Evolutionary conservation across 2,329 filamentous ascomycete species (phyloP).

Genomic region (Zymoseptoria pseudotritici): DNA sequence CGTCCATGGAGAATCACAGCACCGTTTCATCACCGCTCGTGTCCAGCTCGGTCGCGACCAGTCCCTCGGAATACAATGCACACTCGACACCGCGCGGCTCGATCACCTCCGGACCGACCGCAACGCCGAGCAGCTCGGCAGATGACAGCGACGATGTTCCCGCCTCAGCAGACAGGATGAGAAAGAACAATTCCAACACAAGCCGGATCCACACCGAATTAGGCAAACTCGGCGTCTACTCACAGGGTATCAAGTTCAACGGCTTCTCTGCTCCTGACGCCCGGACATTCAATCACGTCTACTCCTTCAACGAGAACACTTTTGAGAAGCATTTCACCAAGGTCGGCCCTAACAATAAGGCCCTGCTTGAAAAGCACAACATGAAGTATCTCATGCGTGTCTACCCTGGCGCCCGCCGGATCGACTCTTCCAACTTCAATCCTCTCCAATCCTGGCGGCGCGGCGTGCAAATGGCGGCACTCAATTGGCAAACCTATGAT

Average conservation of each 20-base stretch:
- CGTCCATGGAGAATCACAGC: conserved; percentile 50
- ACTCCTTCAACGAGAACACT: conserved; percentile 85
- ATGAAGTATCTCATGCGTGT: conserved; percentile 87
- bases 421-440: conserved; percentile 89
- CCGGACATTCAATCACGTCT: conserved; percentile 86
- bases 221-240: conserved; percentile 75
- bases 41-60: conserved; percentile 46
- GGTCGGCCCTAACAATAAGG: conserved; percentile 66
- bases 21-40: conserved; percentile 44
- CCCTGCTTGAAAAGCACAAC: conserved; percentile 79
- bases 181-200: conserved; percentile 52
- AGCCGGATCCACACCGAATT: conserved; percentile 83
- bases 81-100: conserved; percentile 46
- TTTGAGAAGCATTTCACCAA: conserved; percentile 76
- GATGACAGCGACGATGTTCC: conserved; percentile 69
- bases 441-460: conserved; percentile 89
- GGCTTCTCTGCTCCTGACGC: conserved; percentile 73
- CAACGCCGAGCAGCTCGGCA: conserved; percentile 53
- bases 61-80: conserved; percentile 42
- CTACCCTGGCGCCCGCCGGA: conserved; percentile 74
- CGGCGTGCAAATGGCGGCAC: conserved; percentile 92
- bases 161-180: conserved; percentile 51
- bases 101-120: conserved; percentile 47
- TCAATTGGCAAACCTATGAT: conserved; percentile 98
- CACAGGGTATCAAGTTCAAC: conserved; percentile 70